These are phyloP conservation scores for Amorphotheca resinae DNA, from an alignment of 495 filamentous ascomycete genomes.

Conservation along the genomic window DNA sequence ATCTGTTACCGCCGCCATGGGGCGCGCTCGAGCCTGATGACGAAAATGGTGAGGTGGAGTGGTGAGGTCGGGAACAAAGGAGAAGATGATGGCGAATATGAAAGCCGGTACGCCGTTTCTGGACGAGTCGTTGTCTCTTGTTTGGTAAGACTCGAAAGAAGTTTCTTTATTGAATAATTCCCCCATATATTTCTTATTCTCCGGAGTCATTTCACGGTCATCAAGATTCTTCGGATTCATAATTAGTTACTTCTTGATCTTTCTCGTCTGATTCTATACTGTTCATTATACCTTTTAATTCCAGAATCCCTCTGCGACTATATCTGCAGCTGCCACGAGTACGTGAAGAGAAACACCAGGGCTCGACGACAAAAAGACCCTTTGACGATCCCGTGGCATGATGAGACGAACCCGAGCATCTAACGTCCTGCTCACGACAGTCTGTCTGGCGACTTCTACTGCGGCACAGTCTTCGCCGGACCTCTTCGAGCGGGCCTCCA, in stretches of 20 bases:
- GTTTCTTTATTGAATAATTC: constrained; percentile 13
- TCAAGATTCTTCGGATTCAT: not conserved
- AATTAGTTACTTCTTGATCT: not conserved
- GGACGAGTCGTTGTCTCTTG: too few species aligned
- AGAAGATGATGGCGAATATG: constrained; percentile 2
- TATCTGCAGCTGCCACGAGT: not conserved
- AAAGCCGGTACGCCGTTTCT: constrained; percentile 8
- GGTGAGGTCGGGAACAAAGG: constrained; percentile 8
- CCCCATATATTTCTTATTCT: not conserved
- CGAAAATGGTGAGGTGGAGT: constrained; percentile 5
- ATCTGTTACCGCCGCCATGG: constrained; percentile 1
- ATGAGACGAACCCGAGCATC: constrained; percentile 9
- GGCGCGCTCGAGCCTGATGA: constrained; percentile 9
- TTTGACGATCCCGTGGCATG: constrained; percentile 3
- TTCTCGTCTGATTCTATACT: not conserved
- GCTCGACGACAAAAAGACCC: not conserved
- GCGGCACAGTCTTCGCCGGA: constrained; percentile 7
- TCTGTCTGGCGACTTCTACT: constrained; percentile 7
- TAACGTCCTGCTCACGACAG: constrained; percentile 10
- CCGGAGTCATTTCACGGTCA: constrained; percentile 1
- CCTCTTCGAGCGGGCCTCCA: constrained; percentile 17
- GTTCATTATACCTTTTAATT: not conserved
- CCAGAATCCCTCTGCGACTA: not conserved
- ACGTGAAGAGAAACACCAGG: not conserved
- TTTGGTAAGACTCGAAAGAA: constrained; percentile 1